Evolutionary conservation across 2,329 filamentous ascomycete genomes (phyloP), one percentile per base, ranked within the genome.

Genomic region (Paecilomyces niveus): DNA sequence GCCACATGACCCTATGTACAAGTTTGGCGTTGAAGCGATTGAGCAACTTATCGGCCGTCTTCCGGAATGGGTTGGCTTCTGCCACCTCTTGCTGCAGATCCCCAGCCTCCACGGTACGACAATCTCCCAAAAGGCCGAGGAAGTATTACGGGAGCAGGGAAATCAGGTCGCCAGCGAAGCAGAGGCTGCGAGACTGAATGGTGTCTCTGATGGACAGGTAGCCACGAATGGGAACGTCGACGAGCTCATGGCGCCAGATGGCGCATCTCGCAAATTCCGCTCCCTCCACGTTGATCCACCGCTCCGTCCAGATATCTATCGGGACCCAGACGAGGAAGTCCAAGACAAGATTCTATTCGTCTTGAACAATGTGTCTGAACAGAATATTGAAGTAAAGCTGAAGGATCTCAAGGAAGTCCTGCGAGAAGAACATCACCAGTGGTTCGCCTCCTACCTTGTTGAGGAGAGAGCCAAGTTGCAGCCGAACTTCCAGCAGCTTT

Each of bases 391-490:
- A 56, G 83, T 88, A 49, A 97, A 97, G 75, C 88, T 93, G 67
- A 82, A 83, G 56, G 92, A 97, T 64, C 83, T 99, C 39, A 87
- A 85, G 54, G 87, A 90, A 45, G 85, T 89, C 52, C 78, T 99
- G 54, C 86, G 91, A 55, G 85, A 89, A 56, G 86, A 87, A 64
- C 89, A 97, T 71, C 89, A 95, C 68, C 91, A 95, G 70, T 99
- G 94, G 94, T 99, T 99, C 70, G 94, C 95, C 6, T 87, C 87
- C 54, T 96, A 97, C 69, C 81, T 99, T 9, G 94, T 99, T 2
- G 93, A 97, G 69, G 90, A 97, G 71, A 90, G 95, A 53, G 95
- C 93, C 32, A 97, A 97, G 75, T 88, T 96, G 80, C 93, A 99
- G 71, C 92, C 93, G 5, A 99, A 99, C 73, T 97, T 95, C 69